phyloP scores from a whole-genome alignment of 208 protist species.

The Acanthamoeba lenticulata region DNA sequence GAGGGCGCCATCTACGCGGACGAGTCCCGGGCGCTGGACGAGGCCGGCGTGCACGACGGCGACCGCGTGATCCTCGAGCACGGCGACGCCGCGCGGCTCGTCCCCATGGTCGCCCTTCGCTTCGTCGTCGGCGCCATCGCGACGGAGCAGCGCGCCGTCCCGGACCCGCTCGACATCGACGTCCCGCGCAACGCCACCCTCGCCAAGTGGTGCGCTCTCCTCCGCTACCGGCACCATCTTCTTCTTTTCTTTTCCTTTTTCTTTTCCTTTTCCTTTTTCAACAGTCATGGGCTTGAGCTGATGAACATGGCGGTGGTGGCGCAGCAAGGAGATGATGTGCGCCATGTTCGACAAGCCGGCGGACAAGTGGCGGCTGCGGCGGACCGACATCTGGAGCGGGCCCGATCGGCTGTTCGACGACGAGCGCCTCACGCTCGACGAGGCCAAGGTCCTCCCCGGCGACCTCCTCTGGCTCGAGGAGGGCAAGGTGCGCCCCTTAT shows the following conservation, averaged over 20 bases:
- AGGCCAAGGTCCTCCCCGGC: neutral
- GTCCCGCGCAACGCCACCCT: slow-evolving; percentile 33
- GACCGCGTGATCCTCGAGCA: slow-evolving; percentile 51
- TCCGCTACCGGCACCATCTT: too few species aligned
- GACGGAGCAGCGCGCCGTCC: slow-evolving; percentile 9
- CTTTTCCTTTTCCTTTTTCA: neutral
- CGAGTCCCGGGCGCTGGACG: neutral
- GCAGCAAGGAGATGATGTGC: slow-evolving; percentile 33
- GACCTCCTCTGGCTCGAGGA: slow-evolving; percentile 55
- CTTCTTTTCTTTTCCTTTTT: neutral
- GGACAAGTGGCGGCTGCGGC: slow-evolving; percentile 10
- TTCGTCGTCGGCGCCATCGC: neutral
- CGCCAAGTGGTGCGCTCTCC: neutral
- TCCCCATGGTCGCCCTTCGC: neutral
- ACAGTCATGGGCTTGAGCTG: neutral
- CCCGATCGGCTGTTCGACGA: slow-evolving; percentile 4
- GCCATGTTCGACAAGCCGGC: slow-evolving; percentile 20
- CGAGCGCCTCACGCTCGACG: neutral
- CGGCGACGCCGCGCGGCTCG: neutral
- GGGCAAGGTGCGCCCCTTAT: neutral
- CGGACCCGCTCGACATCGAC: neutral
- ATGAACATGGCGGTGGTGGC: neutral
- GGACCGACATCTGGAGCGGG: slow-evolving; percentile 14
- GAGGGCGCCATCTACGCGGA: slow-evolving; percentile 16
- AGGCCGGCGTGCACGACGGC: neutral